Conservation (phyloP, 2,329 filamentous ascomycete genomes). For the Trichoderma gracile region DNA sequence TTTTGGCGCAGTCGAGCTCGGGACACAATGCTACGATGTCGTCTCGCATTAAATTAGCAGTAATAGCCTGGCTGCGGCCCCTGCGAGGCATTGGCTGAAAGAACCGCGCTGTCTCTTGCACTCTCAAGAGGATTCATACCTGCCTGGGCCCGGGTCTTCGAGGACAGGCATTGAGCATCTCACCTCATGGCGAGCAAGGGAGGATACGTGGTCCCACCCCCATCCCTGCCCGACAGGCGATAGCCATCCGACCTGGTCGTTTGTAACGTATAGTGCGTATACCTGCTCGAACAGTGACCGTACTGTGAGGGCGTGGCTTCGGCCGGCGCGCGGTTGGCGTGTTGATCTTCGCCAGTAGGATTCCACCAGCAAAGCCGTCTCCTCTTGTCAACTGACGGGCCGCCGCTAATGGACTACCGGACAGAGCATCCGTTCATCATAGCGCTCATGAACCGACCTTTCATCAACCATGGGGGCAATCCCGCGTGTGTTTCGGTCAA, state of each 20-base stretch:
- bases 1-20: slow-evolving; percentile 3
- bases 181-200: slow-evolving; percentile 20
- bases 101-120: background rate
- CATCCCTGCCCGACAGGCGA: slow-evolving; percentile 1
- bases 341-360: slow-evolving; percentile 17
- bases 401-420: background rate
- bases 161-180: background rate
- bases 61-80: background rate
- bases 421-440: background rate
- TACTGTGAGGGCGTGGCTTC: slow-evolving; percentile 20
- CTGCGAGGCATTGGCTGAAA: slow-evolving; percentile 1
- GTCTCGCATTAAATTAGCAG: slow-evolving; percentile 16
- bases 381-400: background rate
- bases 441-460: background rate
- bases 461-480: background rate
- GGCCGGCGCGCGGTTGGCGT: slow-evolving; percentile 20
- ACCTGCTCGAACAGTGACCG: slow-evolving; percentile 11
- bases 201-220: slow-evolving; percentile 4
- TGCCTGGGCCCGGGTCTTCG: background rate
- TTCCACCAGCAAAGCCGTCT: background rate
- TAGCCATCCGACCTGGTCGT: background rate
- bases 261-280: background rate
- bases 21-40: slow-evolving; percentile 14
- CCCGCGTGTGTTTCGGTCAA: slow-evolving; percentile 11
- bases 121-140: background rate